A percentile compares a stretch with the other conserved stretches of the same genome.
These are phyloP conservation scores for Neoboletus subvelutipes DNA, from an alignment of 768 basidiomycete species.

Conservation along the genomic window DNA sequence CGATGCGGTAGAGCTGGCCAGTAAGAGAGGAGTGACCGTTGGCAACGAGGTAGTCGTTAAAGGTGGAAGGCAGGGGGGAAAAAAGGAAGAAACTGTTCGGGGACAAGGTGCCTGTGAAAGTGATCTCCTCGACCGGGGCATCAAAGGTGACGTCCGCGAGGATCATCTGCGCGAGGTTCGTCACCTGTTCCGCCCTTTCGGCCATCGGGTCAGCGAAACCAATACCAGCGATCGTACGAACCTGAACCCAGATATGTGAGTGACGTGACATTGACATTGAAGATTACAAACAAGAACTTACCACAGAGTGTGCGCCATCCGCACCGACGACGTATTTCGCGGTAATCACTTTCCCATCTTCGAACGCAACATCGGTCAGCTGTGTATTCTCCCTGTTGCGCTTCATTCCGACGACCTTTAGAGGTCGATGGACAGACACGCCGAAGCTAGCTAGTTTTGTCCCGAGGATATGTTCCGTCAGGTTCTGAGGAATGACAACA, in stretches of 20 bases:
- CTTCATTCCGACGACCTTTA: conserved; percentile 39
- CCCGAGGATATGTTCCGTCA: conserved; percentile 44
- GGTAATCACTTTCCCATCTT: conserved; percentile 43
- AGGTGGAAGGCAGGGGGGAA: conserved; percentile 13
- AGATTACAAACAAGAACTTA: too few species aligned
- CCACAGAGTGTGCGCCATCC: too few species aligned
- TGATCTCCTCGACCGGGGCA: background rate
- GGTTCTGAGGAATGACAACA: conserved; percentile 44
- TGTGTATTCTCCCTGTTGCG: conserved; percentile 26
- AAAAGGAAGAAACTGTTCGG: conserved; percentile 15
- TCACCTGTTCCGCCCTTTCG: too few species aligned
- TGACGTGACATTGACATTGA: too few species aligned
- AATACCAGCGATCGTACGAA: too few species aligned
- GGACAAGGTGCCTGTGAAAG: background rate
- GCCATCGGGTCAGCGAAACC: too few species aligned
- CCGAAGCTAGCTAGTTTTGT: conserved; percentile 33
- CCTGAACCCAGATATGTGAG: too few species aligned
- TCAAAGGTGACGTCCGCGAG: conserved; percentile 23
- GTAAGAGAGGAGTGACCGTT: conserved; percentile 9
- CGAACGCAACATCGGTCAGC: conserved; percentile 44
- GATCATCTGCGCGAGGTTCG: conserved; percentile 33
- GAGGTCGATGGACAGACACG: conserved; percentile 38
- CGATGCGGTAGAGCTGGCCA: conserved; percentile 40
- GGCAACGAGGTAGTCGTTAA: conserved; percentile 17
- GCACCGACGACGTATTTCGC: conserved; percentile 46